Evolutionary conservation across 352 stramenopile genomes (phyloP), one percentile per base, ranked within the genome.

Genomic region (Pythium sp.): DNA sequence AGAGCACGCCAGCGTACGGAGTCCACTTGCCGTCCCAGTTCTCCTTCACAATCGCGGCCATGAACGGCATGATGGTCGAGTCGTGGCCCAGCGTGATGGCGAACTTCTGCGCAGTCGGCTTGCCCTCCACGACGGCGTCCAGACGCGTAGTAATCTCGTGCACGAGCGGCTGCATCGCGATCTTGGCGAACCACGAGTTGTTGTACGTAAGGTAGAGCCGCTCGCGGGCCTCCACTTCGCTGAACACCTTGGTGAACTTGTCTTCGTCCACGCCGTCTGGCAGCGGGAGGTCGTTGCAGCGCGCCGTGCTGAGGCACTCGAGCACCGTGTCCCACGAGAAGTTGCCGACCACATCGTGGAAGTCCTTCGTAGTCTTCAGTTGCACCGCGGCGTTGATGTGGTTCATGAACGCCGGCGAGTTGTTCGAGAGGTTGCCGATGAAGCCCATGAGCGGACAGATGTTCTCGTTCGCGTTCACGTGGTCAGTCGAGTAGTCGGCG

Each of bases 11-110:
- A 14, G 88, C 88, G 70, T 95, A 95, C 28, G 88, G 86, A 36
- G 88, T 94, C 88, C 88, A 95, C 34, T 79, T 89, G 66, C 84
- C 81, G 55, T 93, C 80, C 88, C 88, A 95, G 28, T 92, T 88
- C 15, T 89, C 66, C 41, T 84, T 87, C 51, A 87, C 75, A 34
- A 90, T 75, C 12, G 82, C 80, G 32, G 88, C 85, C 34, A 95
- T 67, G 54, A 95, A 85, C 18, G 88, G 88, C 86, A 95, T 95
- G 69, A 95, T 81, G 3, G 88, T 95, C 71, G 86, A 94, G 73
- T 95, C 88, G 54, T 95, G 88, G 12, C 74, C 86, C 79, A 95
- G 91, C 0, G 85, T 93, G 55, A 95, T 78, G 34, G 82, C 79
- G 12, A 95, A 70, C 65, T 89, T 92, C 51, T 77, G 80, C 3